These are phyloP conservation scores for Hansenula sp. DNA, from an alignment of 1,139 yeast species.

Conservation along the genomic window DNA sequence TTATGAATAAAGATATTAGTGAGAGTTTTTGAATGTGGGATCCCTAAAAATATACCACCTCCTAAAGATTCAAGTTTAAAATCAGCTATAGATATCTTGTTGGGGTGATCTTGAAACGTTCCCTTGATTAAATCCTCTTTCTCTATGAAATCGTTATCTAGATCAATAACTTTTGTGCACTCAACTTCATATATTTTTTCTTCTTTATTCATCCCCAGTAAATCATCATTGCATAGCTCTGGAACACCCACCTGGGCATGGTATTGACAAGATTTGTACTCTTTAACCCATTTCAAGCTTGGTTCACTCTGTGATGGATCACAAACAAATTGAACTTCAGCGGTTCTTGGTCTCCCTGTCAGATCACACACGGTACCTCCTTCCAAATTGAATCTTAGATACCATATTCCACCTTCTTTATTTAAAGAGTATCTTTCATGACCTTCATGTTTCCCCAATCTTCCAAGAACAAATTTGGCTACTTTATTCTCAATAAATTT, in stretches of 20 bases:
- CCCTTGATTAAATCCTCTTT: neutral
- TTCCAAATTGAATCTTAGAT: constrained; percentile 48
- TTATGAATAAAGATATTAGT: neutral
- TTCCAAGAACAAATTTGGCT: constrained; percentile 42
- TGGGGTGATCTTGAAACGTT: neutral
- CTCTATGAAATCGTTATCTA: constrained; percentile 1
- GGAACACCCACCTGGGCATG: constrained; percentile 57
- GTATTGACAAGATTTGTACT: constrained; percentile 72
- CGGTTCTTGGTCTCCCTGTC: constrained; percentile 56
- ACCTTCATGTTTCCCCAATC: constrained; percentile 26
- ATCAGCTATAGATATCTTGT: constrained; percentile 4
- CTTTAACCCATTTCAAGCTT: constrained; percentile 46
- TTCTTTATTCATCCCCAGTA: constrained; percentile 38
- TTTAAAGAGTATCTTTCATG: constrained; percentile 21
- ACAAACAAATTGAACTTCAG: constrained; percentile 69
- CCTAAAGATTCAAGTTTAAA: constrained; percentile 5
- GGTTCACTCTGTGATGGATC: constrained; percentile 36
- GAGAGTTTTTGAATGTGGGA: neutral
- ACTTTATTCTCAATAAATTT: constrained; percentile 2
- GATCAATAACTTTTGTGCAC: constrained; percentile 34
- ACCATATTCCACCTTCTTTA: constrained; percentile 35
- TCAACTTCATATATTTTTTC: constrained; percentile 37
- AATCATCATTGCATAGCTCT: constrained; percentile 49
- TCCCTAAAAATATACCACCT: constrained; percentile 7
- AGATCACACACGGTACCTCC: constrained; percentile 74